Evolutionary conservation across 345 rosid species (phyloP).

Genomic region (Lepidium didymum): DNA sequence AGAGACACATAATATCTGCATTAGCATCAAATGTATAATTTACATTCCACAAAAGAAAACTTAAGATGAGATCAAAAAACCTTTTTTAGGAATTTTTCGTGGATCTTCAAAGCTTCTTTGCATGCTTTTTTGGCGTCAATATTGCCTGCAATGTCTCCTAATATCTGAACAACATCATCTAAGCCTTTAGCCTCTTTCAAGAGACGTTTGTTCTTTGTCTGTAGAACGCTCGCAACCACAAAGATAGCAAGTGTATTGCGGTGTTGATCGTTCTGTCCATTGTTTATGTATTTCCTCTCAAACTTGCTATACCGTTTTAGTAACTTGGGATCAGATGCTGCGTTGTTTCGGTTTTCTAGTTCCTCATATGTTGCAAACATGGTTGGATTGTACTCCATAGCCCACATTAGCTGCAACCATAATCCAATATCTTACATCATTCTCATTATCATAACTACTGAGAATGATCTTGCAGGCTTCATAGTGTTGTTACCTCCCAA

Average conservation of each 20-base stretch:
- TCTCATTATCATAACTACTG: neutral
- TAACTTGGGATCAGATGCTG: slow-evolving; percentile 36
- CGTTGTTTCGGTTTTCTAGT: slow-evolving; percentile 25
- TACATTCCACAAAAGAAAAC: neutral
- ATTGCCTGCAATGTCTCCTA: slow-evolving; percentile 64
- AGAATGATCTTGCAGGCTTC: neutral
- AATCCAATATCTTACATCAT: slow-evolving; percentile 11
- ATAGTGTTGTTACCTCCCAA: slow-evolving; percentile 77
- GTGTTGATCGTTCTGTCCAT: slow-evolving; percentile 40
- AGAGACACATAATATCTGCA: neutral
- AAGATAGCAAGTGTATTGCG: slow-evolving; percentile 59
- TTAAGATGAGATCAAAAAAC: slow-evolving; percentile 17
- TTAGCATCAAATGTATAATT: neutral
- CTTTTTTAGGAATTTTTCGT: slow-evolving; percentile 69
- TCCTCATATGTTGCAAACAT: slow-evolving; percentile 58
- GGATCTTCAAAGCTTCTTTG: slow-evolving; percentile 70
- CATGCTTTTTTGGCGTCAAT: slow-evolving; percentile 85
- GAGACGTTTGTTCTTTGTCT: slow-evolving; percentile 77
- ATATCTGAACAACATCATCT: slow-evolving; percentile 88
- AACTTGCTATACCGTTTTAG: slow-evolving; percentile 82
- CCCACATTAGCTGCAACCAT: slow-evolving; percentile 86
- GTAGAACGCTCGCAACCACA: slow-evolving; percentile 84
- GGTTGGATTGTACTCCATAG: slow-evolving; percentile 92
- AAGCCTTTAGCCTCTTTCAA: slow-evolving; percentile 81
- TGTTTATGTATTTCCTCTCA: slow-evolving; percentile 53